Base-by-base conservation (phyloP, 345 rosid genomes). In the Melastoma malabathricum region DNA sequence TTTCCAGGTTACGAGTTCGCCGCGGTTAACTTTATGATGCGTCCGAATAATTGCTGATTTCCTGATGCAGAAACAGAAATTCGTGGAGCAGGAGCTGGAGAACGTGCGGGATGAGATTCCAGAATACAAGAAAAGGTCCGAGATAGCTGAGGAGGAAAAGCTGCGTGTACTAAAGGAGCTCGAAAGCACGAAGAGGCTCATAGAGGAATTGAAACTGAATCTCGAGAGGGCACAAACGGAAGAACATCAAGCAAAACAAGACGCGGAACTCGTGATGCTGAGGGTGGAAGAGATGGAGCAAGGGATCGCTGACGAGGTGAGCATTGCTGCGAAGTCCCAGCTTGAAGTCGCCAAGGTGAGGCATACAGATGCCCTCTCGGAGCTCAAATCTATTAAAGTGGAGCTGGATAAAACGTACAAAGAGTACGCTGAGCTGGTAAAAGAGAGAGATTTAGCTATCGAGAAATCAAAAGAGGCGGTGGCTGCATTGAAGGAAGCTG, bases 231-330 rank as follows among this genome's bases (percentile, higher is more conserved):
- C 98, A 18, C 83, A 69, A 56, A 90, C 79, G 2, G 98, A 90
- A 64, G 98, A 86, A 68, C 78, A 68, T 38, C 96, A 90, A 45
- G 98, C 96, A 34, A 86, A 78, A 50, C 98, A 90, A 47, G 96
- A 90, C 63, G 84, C 94, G 0, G 96, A 84, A 60, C 89, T 90
- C 29, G 98, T 29, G 38, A 80, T 68, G 75, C 76, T 90, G 22
- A 80, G 98, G 67, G 89, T 82, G 58, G 87, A 84, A 68, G 98
- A 90, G 61, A 74, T 90, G 82, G 82, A 90, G 66, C 92, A 90
- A 57, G 98, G 98, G 51, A 80, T 90, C 50, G 86, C 83, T 44
- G 89, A 80, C 58, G 98, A 86, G 57, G 82, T 62, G 49, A 86
- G 98, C 61, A 89, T 86, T 51, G 96, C 96, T 50, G 84, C 98